phyloP scores from a whole-genome alignment of 306 rosid genomes.

The Pterocarpus macrocarpus region DNA sequence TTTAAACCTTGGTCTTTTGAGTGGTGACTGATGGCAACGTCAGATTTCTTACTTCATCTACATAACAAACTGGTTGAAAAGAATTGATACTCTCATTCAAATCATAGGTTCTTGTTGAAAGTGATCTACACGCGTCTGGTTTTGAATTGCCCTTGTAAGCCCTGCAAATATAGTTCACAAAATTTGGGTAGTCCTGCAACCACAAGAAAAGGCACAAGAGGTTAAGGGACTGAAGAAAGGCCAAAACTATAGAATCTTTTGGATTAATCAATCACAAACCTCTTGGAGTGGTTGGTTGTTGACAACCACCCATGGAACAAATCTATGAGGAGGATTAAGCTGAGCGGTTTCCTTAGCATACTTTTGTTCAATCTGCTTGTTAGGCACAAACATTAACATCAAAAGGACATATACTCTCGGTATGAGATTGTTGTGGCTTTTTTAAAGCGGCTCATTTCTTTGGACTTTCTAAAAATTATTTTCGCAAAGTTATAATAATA shows the following conservation, averaged over 20 bases:
- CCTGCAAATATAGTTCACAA: constrained; percentile 67
- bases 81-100: constrained; percentile 36
- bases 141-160: constrained; percentile 64
- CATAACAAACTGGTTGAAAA: constrained; percentile 54
- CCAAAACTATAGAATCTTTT: constrained; percentile 11
- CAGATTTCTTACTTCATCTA: constrained; percentile 44
- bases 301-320: constrained; percentile 92
- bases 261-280: constrained; percentile 52
- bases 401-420: no score
- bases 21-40: constrained; percentile 37
- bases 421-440: no score
- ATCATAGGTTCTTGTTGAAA: constrained; percentile 40
- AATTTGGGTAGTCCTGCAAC: constrained; percentile 65
- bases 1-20: constrained; percentile 29
- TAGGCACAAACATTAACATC: not conserved
- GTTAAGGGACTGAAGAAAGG: not conserved
- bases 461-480: no score
- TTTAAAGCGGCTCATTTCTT: no score
- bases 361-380: constrained; percentile 66
- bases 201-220: constrained; percentile 30
- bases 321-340: constrained; percentile 75
- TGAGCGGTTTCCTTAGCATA: constrained; percentile 69
- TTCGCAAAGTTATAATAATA: no score
- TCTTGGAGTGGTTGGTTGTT: constrained; percentile 75
- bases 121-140: constrained; percentile 65